Evolutionary conservation across 2,329 filamentous ascomycete species (phyloP), one percentile per base, ranked within the genome.

Genomic region (Pseudogymnoascus sp.): DNA sequence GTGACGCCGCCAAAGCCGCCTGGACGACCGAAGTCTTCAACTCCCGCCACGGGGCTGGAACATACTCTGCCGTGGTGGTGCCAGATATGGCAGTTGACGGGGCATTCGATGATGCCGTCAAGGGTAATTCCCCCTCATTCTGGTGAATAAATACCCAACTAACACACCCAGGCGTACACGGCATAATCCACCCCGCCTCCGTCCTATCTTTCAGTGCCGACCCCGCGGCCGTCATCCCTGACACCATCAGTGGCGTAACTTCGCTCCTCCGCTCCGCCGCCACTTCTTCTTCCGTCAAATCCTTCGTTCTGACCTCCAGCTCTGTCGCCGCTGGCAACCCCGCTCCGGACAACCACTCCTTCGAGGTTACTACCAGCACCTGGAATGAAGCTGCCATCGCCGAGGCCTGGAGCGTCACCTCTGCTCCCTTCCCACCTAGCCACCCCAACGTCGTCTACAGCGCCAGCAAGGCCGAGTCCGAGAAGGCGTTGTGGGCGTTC

Each of bases 221-320:
- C 5, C 70, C 67, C 9, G 49, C 68, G 6, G 66, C 66, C 36
- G 69, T 74, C 21, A 65, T 65, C 8, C 46, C 46, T 1, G 8
- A 31, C 4, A 56, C 25, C 25, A 18, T 34, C 25, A 28, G 5
- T 1, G 46, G 46, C 28, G 25, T 56, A 16, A 56, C 25, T 4
- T 18, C 46, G 8, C 25, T 56, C 46, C 46, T 56, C n/a, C 25
- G 25, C n/a, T 56, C 46, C 28, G 46, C 46, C 25, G 8, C 46
- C 4, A 9, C n/a, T 28, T 6, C 46, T 1, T 65, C 74, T 0
- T 70, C 70, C 4, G 71, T 82, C 0, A 75, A 73, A 62, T 71
- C 76, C 1, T 75, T 80, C 31, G 75, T 81, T 3, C 66, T 76
- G 38, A 79, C 77, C 0, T 76, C 74, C 16, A 77, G 75, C 1